These are phyloP conservation scores for Didymella segeticola DNA, from an alignment of 2,329 filamentous ascomycete genomes.

Conservation along the genomic window DNA sequence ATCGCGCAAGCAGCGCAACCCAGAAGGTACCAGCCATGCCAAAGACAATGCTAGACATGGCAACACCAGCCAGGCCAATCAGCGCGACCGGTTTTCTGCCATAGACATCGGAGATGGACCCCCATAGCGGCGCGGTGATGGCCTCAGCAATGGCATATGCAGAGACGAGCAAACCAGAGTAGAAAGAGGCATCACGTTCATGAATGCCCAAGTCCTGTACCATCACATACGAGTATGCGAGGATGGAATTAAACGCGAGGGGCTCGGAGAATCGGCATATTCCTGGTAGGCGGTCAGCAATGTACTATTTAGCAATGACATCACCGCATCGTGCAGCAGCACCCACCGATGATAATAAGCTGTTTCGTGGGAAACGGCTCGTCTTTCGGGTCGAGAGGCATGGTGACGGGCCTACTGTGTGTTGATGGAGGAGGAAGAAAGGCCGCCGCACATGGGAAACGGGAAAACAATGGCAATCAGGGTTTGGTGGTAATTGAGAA, in stretches of 20 bases:
- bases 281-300: conserved; percentile 59
- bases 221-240: conserved; percentile 69
- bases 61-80: conserved; percentile 73
- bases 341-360: conserved; percentile 53
- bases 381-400: conserved; percentile 43
- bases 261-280: conserved; percentile 93
- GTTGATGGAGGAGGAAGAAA: conserved; percentile 13
- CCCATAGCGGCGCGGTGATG: conserved; percentile 73
- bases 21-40: conserved; percentile 84
- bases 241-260: conserved; percentile 92
- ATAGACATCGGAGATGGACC: conserved; percentile 49
- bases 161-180: conserved; percentile 83
- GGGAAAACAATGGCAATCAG: conserved; percentile 17
- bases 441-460: conserved; percentile 23
- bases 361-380: conserved; percentile 55
- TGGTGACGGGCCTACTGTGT: conserved; percentile 29
- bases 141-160: conserved; percentile 89
- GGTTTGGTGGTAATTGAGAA: conserved; percentile 17
- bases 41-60: conserved; percentile 81
- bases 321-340: conserved; percentile 10
- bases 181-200: conserved; percentile 71
- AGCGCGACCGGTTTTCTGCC: conserved; percentile 52
- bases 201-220: conserved; percentile 48
- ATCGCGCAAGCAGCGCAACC: conserved; percentile 78
- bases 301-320: conserved; percentile 24